Evolutionary conservation across 257 asterid species (phyloP).

Genomic region (Nicotiana tomentosiformis): DNA sequence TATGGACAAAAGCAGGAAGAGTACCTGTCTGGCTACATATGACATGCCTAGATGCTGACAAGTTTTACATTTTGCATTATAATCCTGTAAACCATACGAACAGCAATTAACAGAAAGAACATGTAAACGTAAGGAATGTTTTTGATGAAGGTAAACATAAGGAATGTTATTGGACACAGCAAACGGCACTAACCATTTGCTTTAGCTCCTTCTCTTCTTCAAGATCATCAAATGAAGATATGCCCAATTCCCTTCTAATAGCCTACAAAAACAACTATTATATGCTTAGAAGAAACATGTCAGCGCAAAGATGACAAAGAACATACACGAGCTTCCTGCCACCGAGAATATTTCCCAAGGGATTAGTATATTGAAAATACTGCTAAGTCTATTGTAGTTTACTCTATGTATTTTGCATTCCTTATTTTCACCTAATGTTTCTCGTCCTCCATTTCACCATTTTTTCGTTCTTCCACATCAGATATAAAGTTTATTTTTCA

Average conservation of each 20-base stretch:
- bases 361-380: background rate
- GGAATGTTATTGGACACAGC: background rate
- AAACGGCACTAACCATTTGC: conserved; percentile 62
- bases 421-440: background rate
- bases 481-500: background rate
- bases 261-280: conserved; percentile 35
- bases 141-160: background rate
- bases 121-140: background rate
- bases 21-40: conserved; percentile 84
- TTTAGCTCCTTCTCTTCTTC: conserved; percentile 86
- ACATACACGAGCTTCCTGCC: background rate
- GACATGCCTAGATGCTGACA: conserved; percentile 85
- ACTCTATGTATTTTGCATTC: background rate
- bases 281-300: background rate
- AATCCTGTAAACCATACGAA: conserved; percentile 43
- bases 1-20: background rate
- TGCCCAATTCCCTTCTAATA: conserved; percentile 74
- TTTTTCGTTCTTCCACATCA: background rate
- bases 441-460: background rate
- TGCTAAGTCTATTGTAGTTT: background rate
- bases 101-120: background rate
- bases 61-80: conserved; percentile 82
- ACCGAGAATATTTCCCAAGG: background rate
- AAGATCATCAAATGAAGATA: conserved; percentile 64
- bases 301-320: background rate